Base-by-base conservation (phyloP, 1,284 basidiomycete species). In the Ceratorhiza oryzae-sativae region DNA sequence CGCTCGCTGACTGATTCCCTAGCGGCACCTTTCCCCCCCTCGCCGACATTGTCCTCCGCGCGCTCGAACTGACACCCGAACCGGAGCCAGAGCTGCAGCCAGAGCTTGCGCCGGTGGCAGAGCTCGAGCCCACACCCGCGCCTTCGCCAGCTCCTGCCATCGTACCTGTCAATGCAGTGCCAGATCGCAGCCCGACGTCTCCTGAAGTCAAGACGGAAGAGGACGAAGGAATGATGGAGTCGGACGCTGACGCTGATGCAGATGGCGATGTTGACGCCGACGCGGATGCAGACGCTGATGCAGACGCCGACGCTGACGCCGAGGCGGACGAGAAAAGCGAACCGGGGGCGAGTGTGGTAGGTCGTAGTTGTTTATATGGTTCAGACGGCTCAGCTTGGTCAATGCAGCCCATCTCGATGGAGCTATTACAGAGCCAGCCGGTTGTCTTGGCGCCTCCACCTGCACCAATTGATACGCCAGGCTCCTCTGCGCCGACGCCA, bases 151-250 rank as follows among this genome's bases (percentile, higher is more conserved):
- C n/a, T n/a, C 39, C 41, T 45, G 6, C 18, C 20, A 4, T 27
- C 20, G n/a, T n/a, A n/a, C 39, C 39, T 45, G 36, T 45, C 41
- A 23, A 27, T 60, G 9, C 12, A 8, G 41, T 34, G 1, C n/a
- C n/a, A n/a, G 62, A 67, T 20, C 30, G 27, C 8, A 49, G 32
- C 27, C 27, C 45, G 1, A 18, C 48, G 13, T 67, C 62, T 18
- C 65, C 63, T 3, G 63, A 15, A 23, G 63, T 56, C 25, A 58
- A 58, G 42, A 70, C 65, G 1, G 65, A 70, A 27, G 63, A 67
- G 15, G 48, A 51, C 27, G 49, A 55, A 15, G 23, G 49, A 20
- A 34, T 49, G 18, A 67, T 67, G 63, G 63, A 45, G 12, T 59
- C 56, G 6, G 36, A 39, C 36, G 36, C 36, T 39, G 36, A 39